Evolutionary conservation across 2,329 filamentous ascomycete genomes (phyloP), one percentile per base, ranked within the genome.

Genomic region (Aureobasidium sp.): DNA sequence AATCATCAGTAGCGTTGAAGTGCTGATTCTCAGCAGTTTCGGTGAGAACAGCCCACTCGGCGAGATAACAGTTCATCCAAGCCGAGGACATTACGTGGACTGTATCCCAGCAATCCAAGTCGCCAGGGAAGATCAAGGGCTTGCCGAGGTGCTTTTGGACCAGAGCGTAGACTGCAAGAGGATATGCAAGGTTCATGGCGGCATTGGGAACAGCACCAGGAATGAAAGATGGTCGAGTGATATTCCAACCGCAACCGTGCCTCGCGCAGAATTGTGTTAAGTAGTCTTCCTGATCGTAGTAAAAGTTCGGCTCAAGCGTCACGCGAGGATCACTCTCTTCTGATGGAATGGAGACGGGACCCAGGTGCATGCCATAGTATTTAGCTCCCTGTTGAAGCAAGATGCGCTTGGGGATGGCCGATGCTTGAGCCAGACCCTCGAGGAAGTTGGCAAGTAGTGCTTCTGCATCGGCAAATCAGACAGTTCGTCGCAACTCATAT

Each of bases 311-410:
- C 61, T 78, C 77, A 0, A 79, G 70, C 6, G 67, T 66, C 4
- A 78, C 69, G 32, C 51, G 63, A 3, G 76, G 74, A 62, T 79
- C 77, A 9, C 72, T 72, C 66, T 83, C 80, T 58, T 78, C 73
- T 47, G 75, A 74, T 0, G 79, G 81, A 2, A 72, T 71, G 1
- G 72, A 67, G 0, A 73, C 65, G 0, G 77, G 78, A 2, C 79
- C 79, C 34, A 80, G 71, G 63, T 82, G 79, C 3, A 79, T 66
- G 14, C 69, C 69, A 69, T 82, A 82, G 66, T 82, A 78, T 70
- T 82, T 82, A 3, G 78, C 78, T 4, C 79, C 80, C 1, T 77
- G 80, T 64, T 82, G 81, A 10, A 80, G 73, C 65, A 81, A 69
- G 63, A 82, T 74, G 5, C 79, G 73, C 44, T 75, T 76, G 0